Conservation (phyloP, 495 filamentous ascomycete species). For the Penicillium paxilli region DNA sequence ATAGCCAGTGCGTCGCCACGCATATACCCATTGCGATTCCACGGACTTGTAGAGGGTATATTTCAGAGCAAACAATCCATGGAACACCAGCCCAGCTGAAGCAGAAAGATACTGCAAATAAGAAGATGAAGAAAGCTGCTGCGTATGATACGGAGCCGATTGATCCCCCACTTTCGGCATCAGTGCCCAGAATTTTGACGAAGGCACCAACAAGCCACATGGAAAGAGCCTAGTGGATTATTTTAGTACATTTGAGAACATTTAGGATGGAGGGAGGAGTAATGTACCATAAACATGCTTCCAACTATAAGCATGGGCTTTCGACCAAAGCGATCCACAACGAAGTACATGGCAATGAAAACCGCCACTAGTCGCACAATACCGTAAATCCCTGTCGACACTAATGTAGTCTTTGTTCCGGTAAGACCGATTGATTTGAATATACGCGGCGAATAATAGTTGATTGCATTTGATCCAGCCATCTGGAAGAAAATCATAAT, state of each 20-base stretch:
- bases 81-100: constrained; percentile 63
- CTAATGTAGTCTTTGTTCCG: constrained; percentile 9
- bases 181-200: constrained; percentile 7
- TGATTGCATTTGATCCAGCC: constrained; percentile 19
- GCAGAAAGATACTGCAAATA: constrained; percentile 65
- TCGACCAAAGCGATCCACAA: constrained; percentile 22
- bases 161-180: not conserved
- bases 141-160: constrained; percentile 39
- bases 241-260: too few species aligned
- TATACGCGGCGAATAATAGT: constrained; percentile 24
- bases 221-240: too few species aligned
- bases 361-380: constrained; percentile 14
- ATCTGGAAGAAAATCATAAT: constrained; percentile 39
- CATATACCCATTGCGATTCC: constrained; percentile 43
- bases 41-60: constrained; percentile 38
- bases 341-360: constrained; percentile 18
- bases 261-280: too few species aligned
- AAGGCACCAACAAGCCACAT: constrained; percentile 13
- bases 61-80: constrained; percentile 54
- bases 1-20: not conserved
- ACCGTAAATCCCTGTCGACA: constrained; percentile 23
- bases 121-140: constrained; percentile 63
- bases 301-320: constrained; percentile 9
- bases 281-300: too few species aligned
- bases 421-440: constrained; percentile 21